Conservation (phyloP, 768 basidiomycete species). For the Lyophyllum atratum region DNA sequence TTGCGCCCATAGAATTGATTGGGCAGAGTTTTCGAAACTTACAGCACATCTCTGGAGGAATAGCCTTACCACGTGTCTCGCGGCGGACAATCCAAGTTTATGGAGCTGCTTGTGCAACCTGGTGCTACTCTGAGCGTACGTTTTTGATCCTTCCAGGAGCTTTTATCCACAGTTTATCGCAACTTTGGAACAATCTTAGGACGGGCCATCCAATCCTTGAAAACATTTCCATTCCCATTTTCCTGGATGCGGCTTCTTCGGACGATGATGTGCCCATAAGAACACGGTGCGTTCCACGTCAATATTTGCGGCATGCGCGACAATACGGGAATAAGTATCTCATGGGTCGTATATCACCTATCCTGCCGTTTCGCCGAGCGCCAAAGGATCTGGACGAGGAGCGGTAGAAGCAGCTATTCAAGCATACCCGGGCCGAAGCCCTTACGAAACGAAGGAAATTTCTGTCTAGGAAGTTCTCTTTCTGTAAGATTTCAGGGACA, state of each 20-base stretch:
- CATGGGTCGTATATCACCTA: background rate
- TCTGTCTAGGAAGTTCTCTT: background rate
- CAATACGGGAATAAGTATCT: background rate
- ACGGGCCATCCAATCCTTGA: background rate
- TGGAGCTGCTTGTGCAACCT: background rate
- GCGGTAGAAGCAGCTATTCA: background rate
- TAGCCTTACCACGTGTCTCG: background rate
- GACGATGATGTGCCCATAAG: background rate
- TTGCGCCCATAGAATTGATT: background rate
- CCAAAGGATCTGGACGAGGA: background rate
- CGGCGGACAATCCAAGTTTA: background rate
- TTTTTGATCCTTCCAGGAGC: background rate
- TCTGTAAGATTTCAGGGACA: too few species aligned
- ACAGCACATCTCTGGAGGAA: background rate
- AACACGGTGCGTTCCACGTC: background rate
- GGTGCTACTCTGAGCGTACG: background rate
- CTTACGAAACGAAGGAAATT: background rate
- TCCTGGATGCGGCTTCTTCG: background rate
- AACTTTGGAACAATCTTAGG: background rate
- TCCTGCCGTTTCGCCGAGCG: background rate
- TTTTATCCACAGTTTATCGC: background rate
- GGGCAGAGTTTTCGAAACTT: background rate
- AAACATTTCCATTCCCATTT: background rate
- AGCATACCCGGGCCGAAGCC: background rate
- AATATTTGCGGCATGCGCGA: background rate